Base-by-base conservation (phyloP, 768 basidiomycete species). In the Suillus ampliporus region DNA sequence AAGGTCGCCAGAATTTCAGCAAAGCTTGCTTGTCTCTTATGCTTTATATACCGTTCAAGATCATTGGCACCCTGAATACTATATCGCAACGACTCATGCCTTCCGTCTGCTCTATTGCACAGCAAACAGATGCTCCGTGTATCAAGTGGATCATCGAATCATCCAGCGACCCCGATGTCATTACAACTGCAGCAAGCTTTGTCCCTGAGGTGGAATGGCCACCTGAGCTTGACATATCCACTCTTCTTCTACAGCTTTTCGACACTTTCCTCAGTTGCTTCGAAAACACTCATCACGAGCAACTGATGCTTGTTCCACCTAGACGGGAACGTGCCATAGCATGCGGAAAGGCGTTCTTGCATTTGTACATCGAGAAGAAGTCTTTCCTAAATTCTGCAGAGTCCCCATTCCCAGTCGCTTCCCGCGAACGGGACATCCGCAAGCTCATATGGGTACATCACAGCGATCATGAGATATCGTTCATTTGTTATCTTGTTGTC, bases 151-250 rank as follows among this genome's bases (percentile, higher is more conserved):
- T 64, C 15, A 41, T 61, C 14, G 63, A 64, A 21, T 61, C 34
- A n/a, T 61, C 43, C 19, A 56, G 41, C 10, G 51, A 64, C 44
- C 63, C 50, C 10, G 63, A 64, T 14, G 40, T n/a, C 37, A 37
- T 67, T 47, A 63, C 62, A 43, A 53, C 62, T 11, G 66, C 66
- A 15, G 66, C 59, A 9, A 53, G 46, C 23, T 31, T 67, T 17
- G 65, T 67, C 4, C 58, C 65, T 23, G 65, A 67, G 26, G 61
- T 67, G 28, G 56, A 53, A 28, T 67, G 66, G 66, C 58, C 56
- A 10, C 57, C 58, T 23, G 40, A 60, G 35, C 58, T 67, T n/a
- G 66, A 67, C 21, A 59, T 60, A 28, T 67, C 58, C 26, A n/a
- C 43, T 34, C 40, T 57, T 35, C 61, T 62, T 26, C 46, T 47